phyloP scores from a whole-genome alignment of 2,329 filamentous ascomycete species.

The Phialophora verrucosa region DNA sequence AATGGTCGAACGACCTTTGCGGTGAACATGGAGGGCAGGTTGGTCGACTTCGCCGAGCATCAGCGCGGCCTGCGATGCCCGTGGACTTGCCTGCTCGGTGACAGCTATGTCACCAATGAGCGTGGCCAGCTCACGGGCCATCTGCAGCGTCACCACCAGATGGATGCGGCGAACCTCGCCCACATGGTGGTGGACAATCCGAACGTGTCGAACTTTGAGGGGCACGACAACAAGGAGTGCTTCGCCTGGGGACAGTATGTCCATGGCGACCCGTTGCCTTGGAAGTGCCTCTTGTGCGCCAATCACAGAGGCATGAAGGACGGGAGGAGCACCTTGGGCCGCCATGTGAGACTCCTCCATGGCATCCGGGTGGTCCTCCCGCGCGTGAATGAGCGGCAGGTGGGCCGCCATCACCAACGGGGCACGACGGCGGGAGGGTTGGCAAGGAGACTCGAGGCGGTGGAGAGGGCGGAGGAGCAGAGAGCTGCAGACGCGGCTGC shows the following conservation, averaged over 20 bases:
- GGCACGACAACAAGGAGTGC: slow-evolving; percentile 18
- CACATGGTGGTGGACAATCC: slow-evolving; percentile 4
- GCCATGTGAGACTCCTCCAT: background rate
- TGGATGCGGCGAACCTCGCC: background rate
- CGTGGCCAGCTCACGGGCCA: slow-evolving; percentile 1
- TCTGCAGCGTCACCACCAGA: slow-evolving; percentile 1
- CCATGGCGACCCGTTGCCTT: background rate
- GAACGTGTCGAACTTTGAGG: slow-evolving; percentile 5
- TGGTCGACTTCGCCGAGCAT: background rate
- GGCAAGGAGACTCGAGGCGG: background rate
- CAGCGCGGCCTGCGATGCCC: background rate
- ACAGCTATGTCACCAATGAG: background rate
- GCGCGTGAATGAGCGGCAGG: background rate
- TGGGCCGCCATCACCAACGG: background rate
- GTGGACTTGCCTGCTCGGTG: slow-evolving; percentile 12
- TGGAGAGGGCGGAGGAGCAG: background rate
- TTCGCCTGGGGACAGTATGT: slow-evolving; percentile 15
- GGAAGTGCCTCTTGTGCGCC: slow-evolving; percentile 19
- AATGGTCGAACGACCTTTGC: slow-evolving; percentile 1
- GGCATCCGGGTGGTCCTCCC: slow-evolving; percentile 8
- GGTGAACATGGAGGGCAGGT: background rate
- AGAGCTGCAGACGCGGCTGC: background rate
- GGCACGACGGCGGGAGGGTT: background rate
- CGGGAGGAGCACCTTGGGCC: slow-evolving; percentile 8
- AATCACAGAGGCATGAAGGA: slow-evolving; percentile 1